Conservation (phyloP, 2,329 filamentous ascomycete species). For the Peltaster fructicola region DNA sequence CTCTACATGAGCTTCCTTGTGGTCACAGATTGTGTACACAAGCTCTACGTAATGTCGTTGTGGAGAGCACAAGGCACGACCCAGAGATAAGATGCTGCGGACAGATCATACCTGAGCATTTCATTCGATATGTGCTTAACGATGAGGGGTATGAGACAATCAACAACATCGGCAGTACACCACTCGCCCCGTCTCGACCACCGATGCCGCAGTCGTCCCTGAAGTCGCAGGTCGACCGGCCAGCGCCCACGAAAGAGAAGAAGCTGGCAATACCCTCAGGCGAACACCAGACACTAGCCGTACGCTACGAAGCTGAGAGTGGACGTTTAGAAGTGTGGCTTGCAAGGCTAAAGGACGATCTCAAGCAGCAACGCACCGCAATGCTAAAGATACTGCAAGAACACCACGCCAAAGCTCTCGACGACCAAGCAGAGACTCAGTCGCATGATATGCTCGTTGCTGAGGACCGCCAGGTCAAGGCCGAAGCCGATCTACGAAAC, state of each 20-base stretch:
- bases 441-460: conserved; percentile 21
- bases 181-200: too few species aligned
- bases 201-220: too few species aligned
- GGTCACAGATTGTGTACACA: conserved; percentile 18
- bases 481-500: conserved; percentile 25
- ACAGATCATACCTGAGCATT: conserved; percentile 22
- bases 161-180: too few species aligned
- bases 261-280: too few species aligned
- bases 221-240: too few species aligned
- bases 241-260: too few species aligned
- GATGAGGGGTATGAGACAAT: too few species aligned
- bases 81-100: conserved; percentile 24
- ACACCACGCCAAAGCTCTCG: conserved; percentile 8
- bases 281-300: too few species aligned
- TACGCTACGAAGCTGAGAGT: too few species aligned
- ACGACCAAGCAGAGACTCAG: conserved; percentile 20
- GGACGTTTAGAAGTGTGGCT: too few species aligned
- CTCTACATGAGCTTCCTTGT: conserved; percentile 18
- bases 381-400: conserved; percentile 6
- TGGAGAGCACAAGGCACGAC: conserved; percentile 15
- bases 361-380: conserved; percentile 8
- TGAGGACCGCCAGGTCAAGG: conserved; percentile 27
- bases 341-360: too few species aligned
- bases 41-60: conserved; percentile 18
- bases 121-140: too few species aligned